Conservation (phyloP, 805 yeast genomes). For the Candida suzukii region DNA sequence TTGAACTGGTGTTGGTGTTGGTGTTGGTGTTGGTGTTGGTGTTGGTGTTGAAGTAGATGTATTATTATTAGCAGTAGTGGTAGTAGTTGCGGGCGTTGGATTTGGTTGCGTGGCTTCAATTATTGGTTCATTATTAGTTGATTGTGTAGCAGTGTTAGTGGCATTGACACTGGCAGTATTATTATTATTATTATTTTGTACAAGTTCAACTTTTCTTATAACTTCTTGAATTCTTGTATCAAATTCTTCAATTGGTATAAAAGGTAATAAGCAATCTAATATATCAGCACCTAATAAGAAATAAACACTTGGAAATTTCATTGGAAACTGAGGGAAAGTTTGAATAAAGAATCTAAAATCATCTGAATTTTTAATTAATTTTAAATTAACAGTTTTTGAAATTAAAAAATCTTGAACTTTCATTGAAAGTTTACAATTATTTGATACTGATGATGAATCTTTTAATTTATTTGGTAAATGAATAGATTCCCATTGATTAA, state of each 20-base stretch:
- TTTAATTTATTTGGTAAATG: not conserved
- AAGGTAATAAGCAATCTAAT: conserved; percentile 17
- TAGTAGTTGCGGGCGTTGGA: not conserved
- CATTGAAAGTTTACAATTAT: not conserved
- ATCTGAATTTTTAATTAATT: not conserved
- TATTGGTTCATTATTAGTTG: too few relatives aligned
- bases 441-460: not conserved
- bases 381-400: not conserved
- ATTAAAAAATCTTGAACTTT: not conserved
- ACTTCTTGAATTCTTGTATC: conserved; percentile 17
- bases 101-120: too few relatives aligned
- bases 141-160: too few relatives aligned
- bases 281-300: conserved; percentile 43
- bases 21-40: conserved; percentile 2
- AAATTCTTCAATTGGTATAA: conserved; percentile 14
- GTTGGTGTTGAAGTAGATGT: conserved; percentile 5
- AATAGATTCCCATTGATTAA: not conserved
- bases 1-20: not conserved
- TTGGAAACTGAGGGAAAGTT: conserved; percentile 24
- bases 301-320: conserved; percentile 48
- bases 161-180: too few relatives aligned
- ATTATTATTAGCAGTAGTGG: not conserved
- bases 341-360: not conserved
- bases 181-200: too few relatives aligned
- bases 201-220: not conserved